These are phyloP conservation scores for Schwanniomyces sp. DNA, from an alignment of 805 yeast species.

Conservation along the genomic window DNA sequence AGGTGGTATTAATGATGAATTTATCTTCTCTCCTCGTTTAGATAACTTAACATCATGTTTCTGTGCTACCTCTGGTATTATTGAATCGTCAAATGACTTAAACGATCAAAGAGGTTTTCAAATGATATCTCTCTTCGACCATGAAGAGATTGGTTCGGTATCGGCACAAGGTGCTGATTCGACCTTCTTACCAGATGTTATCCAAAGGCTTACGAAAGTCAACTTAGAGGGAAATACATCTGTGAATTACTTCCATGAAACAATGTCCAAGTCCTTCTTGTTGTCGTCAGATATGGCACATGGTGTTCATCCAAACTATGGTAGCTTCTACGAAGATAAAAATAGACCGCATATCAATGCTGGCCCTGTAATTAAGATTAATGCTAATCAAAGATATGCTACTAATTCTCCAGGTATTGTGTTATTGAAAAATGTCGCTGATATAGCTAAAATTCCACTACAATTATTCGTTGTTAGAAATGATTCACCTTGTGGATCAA, in stretches of 20 bases:
- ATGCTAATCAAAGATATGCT: conserved; percentile 94
- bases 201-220: conserved; percentile 59
- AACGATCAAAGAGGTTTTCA: conserved; percentile 58
- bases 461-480: conserved; percentile 93
- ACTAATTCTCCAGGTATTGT: conserved; percentile 91
- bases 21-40: conserved; percentile 85
- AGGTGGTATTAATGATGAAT: conserved; percentile 90
- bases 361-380: conserved; percentile 92
- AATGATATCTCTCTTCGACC: conserved; percentile 84
- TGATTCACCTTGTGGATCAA: conserved; percentile 93
- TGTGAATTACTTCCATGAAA: conserved; percentile 42
- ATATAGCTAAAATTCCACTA: conserved; percentile 68
- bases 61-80: conserved; percentile 71
- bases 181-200: conserved; percentile 77
- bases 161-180: conserved; percentile 98
- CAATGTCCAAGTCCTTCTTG: conserved; percentile 78
- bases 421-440: conserved; percentile 70
- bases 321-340: conserved; percentile 67
- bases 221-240: conserved; percentile 17
- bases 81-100: conserved; percentile 50
- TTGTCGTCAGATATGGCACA: conserved; percentile 96
- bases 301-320: conserved; percentile 93
- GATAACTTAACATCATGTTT: conserved; percentile 90
- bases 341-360: conserved; percentile 80
- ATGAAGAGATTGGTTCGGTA: conserved; percentile 92